phyloP scores from a whole-genome alignment of 345 rosid genomes.

The Rhizophora mangle region DNA sequence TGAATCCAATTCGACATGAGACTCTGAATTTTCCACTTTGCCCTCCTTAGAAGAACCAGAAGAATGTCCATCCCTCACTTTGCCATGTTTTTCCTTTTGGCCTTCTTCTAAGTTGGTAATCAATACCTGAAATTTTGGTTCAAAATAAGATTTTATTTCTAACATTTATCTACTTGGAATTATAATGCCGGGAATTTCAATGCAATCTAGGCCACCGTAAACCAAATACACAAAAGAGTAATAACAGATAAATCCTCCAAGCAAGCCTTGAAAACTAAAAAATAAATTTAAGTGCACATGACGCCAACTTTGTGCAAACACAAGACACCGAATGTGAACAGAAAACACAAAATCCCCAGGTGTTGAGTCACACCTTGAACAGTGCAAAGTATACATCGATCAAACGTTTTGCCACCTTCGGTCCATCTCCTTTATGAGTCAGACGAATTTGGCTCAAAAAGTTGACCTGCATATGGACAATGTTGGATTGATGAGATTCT shows the following conservation, averaged over 20 bases:
- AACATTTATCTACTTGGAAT: constrained; percentile 3
- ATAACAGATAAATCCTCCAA: too few relatives aligned
- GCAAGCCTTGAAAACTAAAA: too few relatives aligned
- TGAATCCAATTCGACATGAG: constrained; percentile 89
- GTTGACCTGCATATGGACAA: constrained; percentile 59
- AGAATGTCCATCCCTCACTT: constrained; percentile 22
- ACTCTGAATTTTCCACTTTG: constrained; percentile 41
- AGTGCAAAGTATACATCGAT: constrained; percentile 91
- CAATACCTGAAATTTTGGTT: constrained; percentile 52
- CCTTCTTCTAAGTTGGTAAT: constrained; percentile 52
- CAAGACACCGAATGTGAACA: too few relatives aligned
- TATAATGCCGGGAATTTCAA: not conserved
- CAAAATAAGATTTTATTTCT: constrained; percentile 16
- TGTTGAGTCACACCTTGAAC: constrained; percentile 53
- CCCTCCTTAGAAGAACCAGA: constrained; percentile 34
- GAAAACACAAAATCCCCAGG: too few relatives aligned
- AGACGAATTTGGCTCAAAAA: constrained; percentile 83
- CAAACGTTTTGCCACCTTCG: constrained; percentile 79
- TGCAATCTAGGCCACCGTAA: too few relatives aligned
- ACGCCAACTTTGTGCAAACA: too few relatives aligned
- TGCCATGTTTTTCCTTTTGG: constrained; percentile 32
- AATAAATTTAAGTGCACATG: too few relatives aligned
- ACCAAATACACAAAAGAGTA: too few relatives aligned
- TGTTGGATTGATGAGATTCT: constrained; percentile 7
- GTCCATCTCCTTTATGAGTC: constrained; percentile 82